Percentiles rank a stretch among this genome's conserved stretches.
Evolutionary conservation across 176 grass and related monocot species (phyloP).

Genomic region (Oryza glaberrima): DNA sequence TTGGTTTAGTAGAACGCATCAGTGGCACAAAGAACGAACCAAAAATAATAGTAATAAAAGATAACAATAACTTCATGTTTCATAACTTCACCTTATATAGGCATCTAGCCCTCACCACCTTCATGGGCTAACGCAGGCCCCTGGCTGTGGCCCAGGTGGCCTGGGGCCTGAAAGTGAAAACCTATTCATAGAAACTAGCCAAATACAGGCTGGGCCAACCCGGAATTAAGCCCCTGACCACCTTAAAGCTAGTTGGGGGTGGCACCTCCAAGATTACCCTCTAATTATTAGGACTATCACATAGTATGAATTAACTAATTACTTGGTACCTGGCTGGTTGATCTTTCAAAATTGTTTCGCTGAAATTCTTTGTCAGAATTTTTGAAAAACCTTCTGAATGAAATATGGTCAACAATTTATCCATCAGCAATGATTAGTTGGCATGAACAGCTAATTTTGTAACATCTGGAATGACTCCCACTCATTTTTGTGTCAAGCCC

Average conservation of each 20-base stretch:
- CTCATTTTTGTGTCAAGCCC: neutral
- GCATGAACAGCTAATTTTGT: neutral
- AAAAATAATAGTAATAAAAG: neutral
- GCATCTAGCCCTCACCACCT: neutral
- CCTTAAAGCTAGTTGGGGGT: neutral
- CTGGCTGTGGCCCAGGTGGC: neutral
- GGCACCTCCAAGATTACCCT: neutral
- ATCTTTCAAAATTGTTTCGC: slow-evolving; percentile 22
- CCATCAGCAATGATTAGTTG: neutral
- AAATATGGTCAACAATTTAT: neutral
- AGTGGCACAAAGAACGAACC: neutral
- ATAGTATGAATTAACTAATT: neutral
- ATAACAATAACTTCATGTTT: neutral
- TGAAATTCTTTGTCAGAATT: neutral
- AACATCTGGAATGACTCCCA: neutral
- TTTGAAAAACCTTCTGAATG: neutral
- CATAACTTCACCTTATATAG: neutral
- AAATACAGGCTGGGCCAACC: neutral
- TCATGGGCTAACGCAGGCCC: neutral
- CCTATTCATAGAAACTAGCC: neutral
- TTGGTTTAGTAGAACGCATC: neutral
- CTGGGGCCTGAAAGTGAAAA: neutral
- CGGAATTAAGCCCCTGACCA: neutral
- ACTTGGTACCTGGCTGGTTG: neutral
- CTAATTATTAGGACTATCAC: neutral